Percentiles rank a stretch among this genome's conserved stretches.
Evolutionary conservation across 1,139 yeast genomes (phyloP).

Genomic region (Debaryomycetaceae sp.): DNA sequence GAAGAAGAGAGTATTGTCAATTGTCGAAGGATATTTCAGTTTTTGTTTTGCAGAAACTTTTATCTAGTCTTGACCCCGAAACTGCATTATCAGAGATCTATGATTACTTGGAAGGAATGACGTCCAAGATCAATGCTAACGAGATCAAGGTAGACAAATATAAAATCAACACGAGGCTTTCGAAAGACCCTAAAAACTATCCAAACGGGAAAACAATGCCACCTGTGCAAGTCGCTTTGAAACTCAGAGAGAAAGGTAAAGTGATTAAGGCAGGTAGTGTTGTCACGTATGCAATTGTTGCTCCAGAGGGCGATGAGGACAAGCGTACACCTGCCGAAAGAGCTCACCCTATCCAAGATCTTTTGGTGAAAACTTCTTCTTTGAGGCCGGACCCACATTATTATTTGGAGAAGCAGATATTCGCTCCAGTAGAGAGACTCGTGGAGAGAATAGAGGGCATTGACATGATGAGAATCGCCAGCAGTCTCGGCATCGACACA

Average conservation of each 20-base stretch:
- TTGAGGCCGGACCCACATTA: constrained; percentile 72
- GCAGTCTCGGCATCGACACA: constrained; percentile 73
- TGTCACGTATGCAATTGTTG: constrained; percentile 77
- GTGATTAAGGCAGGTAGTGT: constrained; percentile 87
- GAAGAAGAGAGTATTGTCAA: constrained; percentile 94
- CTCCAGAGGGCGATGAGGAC: constrained; percentile 31
- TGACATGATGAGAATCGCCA: constrained; percentile 76
- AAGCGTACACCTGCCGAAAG: constrained; percentile 59
- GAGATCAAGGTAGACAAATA: constrained; percentile 63
- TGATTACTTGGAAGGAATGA: constrained; percentile 63
- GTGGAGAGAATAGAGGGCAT: constrained; percentile 84
- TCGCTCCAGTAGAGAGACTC: constrained; percentile 88
- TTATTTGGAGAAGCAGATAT: constrained; percentile 84
- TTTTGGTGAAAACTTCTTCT: constrained; percentile 47
- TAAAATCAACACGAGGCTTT: constrained; percentile 69
- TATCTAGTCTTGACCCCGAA: constrained; percentile 77
- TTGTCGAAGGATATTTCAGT: constrained; percentile 85
- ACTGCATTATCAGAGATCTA: constrained; percentile 71
- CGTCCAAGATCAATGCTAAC: constrained; percentile 55
- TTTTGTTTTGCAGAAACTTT: constrained; percentile 66
- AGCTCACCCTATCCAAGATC: constrained; percentile 76
- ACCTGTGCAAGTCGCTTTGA: constrained; percentile 87
- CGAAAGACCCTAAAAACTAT: constrained; percentile 71
- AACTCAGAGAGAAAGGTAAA: constrained; percentile 76
- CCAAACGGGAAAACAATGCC: constrained; percentile 86